Conservation (phyloP, 805 yeast species). For the Candida caryicola region DNA sequence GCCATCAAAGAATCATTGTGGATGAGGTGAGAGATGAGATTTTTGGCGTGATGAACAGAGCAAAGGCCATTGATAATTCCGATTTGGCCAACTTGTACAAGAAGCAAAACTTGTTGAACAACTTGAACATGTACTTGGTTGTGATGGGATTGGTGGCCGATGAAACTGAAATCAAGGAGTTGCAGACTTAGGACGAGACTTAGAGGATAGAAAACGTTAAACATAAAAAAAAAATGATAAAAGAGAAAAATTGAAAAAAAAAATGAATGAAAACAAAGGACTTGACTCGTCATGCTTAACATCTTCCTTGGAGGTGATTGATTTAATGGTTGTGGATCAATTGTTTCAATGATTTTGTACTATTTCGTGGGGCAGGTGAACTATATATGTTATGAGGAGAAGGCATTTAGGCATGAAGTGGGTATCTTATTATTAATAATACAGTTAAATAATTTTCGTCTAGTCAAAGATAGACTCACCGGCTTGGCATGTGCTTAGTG, state of each 20-base stretch:
- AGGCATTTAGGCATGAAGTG: no score
- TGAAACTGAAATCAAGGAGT: conserved; percentile 82
- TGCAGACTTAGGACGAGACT: conserved; percentile 27
- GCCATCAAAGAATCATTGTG: conserved; percentile 89
- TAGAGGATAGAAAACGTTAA: conserved; percentile 2
- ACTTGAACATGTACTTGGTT: conserved; percentile 87
- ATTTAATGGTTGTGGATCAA: not conserved
- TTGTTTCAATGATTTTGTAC: not conserved
- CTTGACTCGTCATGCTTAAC: not conserved
- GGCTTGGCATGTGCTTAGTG: no score
- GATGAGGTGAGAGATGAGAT: conserved; percentile 93
- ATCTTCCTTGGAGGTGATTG: not conserved
- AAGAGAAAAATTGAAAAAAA: not conserved
- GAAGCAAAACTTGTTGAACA: conserved; percentile 62
- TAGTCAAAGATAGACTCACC: no score
- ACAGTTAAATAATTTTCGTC: no score
- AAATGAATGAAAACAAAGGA: not conserved
- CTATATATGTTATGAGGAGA: no score
- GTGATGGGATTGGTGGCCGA: conserved; percentile 96
- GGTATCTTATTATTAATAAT: no score
- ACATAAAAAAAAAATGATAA: not conserved
- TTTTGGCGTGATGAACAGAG: conserved; percentile 79
- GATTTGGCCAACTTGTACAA: conserved; percentile 43
- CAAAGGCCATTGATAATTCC: conserved; percentile 58
- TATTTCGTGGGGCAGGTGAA: no score